A percentile compares a stretch with the other conserved stretches of the same genome.
Evolutionary conservation across 257 asterid genomes (phyloP).

Genomic region (Nicotiana otophora): DNA sequence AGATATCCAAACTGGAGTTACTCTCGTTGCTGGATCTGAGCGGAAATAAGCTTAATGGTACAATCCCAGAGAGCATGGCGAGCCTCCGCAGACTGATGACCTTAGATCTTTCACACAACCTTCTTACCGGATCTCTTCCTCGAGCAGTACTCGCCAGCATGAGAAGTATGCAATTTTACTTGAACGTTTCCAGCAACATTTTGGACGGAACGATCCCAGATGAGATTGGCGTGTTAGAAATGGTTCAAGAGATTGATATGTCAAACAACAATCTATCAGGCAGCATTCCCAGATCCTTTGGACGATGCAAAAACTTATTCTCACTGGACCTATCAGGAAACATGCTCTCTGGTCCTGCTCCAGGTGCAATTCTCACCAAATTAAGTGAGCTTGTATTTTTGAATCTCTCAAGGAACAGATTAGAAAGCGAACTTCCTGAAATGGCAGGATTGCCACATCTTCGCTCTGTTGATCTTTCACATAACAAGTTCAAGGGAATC

Average conservation of each 20-base stretch:
- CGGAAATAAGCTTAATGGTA: constrained; percentile 62
- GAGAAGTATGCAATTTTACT: constrained; percentile 54
- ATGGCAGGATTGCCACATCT: constrained; percentile 35
- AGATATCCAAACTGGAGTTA: constrained; percentile 36
- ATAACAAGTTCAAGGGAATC: constrained; percentile 54
- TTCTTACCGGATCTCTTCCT: constrained; percentile 45
- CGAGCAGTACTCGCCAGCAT: constrained; percentile 39
- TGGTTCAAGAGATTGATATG: constrained; percentile 70
- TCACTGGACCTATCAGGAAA: constrained; percentile 60
- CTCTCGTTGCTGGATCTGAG: constrained; percentile 60
- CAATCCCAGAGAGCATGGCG: constrained; percentile 43
- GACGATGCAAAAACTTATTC: constrained; percentile 50
- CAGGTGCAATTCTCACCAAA: constrained; percentile 32
- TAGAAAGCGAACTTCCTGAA: constrained; percentile 54
- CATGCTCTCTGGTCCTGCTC: constrained; percentile 43
- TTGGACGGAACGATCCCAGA: constrained; percentile 53
- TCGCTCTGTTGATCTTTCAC: constrained; percentile 51
- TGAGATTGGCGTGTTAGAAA: constrained; percentile 52
- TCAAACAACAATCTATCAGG: constrained; percentile 63
- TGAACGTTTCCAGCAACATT: constrained; percentile 61
- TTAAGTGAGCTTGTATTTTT: constrained; percentile 37
- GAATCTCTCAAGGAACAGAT: constrained; percentile 60
- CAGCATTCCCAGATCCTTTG: constrained; percentile 41
- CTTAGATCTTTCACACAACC: constrained; percentile 59
- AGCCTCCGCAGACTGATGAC: constrained; percentile 33